Percentiles rank a stretch among this genome's conserved stretches.
Evolutionary conservation across 441 rosid genomes (phyloP).

Genomic region (Corymbia calophylla): DNA sequence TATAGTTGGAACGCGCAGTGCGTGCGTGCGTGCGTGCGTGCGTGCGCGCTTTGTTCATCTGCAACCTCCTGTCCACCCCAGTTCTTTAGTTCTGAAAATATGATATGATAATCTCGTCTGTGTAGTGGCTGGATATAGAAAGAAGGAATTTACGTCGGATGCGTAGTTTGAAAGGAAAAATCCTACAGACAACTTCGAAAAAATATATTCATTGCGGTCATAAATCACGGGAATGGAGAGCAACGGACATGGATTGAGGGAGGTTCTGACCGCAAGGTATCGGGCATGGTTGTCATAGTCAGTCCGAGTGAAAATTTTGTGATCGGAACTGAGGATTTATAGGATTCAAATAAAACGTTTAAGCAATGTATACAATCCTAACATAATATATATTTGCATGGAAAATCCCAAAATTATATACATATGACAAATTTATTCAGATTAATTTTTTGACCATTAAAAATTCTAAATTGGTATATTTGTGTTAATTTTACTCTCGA

Average conservation of each 20-base stretch:
- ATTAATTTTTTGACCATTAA: too few species aligned
- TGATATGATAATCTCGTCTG: neutral
- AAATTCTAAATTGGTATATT: too few species aligned
- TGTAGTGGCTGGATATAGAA: neutral
- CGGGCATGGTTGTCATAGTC: fast-evolving
- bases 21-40: neutral
- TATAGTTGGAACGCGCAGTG: neutral
- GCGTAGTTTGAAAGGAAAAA: neutral
- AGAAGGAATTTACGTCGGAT: neutral
- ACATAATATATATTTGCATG: too few species aligned
- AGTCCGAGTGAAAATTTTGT: neutral
- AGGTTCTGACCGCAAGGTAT: neutral
- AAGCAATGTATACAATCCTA: too few species aligned
- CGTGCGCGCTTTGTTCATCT: neutral
- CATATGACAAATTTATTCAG: too few species aligned
- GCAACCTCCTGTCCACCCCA: neutral
- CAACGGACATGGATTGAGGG: neutral
- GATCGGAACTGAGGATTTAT: neutral
- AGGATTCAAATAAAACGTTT: neutral
- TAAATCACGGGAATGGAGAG: neutral
- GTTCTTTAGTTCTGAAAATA: neutral
- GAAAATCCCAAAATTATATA: too few species aligned
- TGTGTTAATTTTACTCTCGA: too few species aligned
- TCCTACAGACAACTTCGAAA: neutral
- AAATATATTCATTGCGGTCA: neutral